These are phyloP conservation scores for Tolypocladium tundrense DNA, from an alignment of 2,329 filamentous ascomycete genomes.

Conservation along the genomic window DNA sequence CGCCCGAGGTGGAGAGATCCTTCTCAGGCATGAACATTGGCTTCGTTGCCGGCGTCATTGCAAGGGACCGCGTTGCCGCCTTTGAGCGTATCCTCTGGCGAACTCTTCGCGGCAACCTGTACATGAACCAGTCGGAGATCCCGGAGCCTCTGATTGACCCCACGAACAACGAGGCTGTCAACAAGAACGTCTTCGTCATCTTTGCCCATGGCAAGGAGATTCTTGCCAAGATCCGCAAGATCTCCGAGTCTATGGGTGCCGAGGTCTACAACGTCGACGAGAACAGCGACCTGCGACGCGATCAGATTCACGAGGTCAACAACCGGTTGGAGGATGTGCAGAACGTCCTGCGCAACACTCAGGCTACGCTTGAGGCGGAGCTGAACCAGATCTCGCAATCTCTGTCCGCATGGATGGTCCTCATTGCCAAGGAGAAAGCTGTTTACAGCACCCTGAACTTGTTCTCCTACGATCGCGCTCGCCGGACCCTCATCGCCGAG, in stretches of 20 bases:
- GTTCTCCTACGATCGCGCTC: conserved; percentile 91
- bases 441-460: conserved; percentile 92
- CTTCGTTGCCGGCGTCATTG: conserved; percentile 93
- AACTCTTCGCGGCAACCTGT: conserved; percentile 91
- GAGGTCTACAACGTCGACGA: conserved; percentile 96
- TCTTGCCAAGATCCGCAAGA: conserved; percentile 96
- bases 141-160: conserved; percentile 87
- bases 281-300: conserved; percentile 87
- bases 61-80: conserved; percentile 81
- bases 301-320: conserved; percentile 97
- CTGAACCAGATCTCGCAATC: conserved; percentile 87
- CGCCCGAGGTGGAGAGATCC: conserved; percentile 64
- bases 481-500: conserved; percentile 94
- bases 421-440: conserved; percentile 96
- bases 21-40: conserved; percentile 99
- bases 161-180: conserved; percentile 78
- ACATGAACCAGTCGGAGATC: conserved; percentile 99
- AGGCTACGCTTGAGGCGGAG: conserved; percentile 86
- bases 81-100: conserved; percentile 98
- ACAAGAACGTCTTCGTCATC: conserved; percentile 99
- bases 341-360: conserved; percentile 89
- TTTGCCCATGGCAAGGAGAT: conserved; percentile 98
- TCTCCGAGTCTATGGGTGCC: conserved; percentile 92
- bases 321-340: conserved; percentile 81
- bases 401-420: conserved; percentile 91